Base-by-base conservation (phyloP, 768 basidiomycete genomes). In the Lactarius hatsudake region DNA sequence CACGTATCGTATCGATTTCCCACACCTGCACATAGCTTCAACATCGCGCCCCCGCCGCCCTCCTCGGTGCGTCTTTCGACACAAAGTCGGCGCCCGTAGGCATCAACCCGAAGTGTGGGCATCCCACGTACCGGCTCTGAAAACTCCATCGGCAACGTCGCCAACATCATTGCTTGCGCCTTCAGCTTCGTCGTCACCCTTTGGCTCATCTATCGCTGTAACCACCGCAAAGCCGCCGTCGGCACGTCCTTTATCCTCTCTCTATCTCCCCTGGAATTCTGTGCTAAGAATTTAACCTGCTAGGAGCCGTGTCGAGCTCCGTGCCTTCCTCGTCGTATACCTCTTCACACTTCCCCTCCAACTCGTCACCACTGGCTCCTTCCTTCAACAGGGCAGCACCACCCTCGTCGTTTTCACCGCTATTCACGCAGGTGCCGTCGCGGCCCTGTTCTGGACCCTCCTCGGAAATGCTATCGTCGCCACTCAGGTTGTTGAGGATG, bases 401-500 rank as follows among this genome's bases (percentile, higher is more conserved):
- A 78, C 86, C 1, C 81, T 96, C 28, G 85, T 88, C 23, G 84
- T 85, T 32, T 71, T 96, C 66, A 86, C 87, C 17, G 90, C 93
- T 0, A 80, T 96, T 10, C 95, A 97, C 69, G 87, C 91, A 2
- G 94, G 88, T 4, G 68, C 88, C 20, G 85, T 95, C 54, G 87
- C 86, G 4, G 84, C 88, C 3, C 78, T 94, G 5, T 96, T 94
- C 74, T 94, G 93, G 91, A 73, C 83, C 8, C 78, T 94, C 69
- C 79, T 93, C 61, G 91, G 83, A 38, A 93, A 91, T 76, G 90
- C 83, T 10, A 77, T 93, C 66, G 83, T 94, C 26, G 87, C 89
- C 42, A 91, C 89, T n/a, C 96, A 98, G 77, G 75, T 95, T 59
- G 91, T 98, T 63, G 96, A 98, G 75, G 96, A 93, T 73, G 96